A percentile compares a stretch with the other conserved stretches of the same genome.
Evolutionary conservation across 352 stramenopile genomes (phyloP).

Genomic region (Saprolegnia parasitica): DNA sequence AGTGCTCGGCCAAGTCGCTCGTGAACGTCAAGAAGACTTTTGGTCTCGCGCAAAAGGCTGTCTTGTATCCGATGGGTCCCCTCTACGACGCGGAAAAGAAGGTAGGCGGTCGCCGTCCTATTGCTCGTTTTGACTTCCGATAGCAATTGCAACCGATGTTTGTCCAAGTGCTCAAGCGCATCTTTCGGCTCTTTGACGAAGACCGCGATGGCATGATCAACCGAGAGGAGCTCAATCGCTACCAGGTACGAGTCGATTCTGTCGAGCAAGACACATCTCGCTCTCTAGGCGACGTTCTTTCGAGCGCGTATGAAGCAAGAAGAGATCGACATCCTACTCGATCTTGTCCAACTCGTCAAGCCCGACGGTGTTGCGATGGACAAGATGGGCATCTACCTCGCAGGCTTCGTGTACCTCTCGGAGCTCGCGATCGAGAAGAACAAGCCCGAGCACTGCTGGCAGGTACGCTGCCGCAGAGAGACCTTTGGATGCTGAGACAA

Average conservation of each 20-base stretch:
- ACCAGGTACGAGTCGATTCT: constrained; percentile 39
- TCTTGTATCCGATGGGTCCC: constrained; percentile 85
- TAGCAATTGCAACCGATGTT: constrained; percentile 78
- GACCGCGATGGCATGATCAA: constrained; percentile 76
- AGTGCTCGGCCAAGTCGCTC: constrained; percentile 87
- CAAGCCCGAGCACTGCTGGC: constrained; percentile 84
- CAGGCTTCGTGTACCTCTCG: constrained; percentile 82
- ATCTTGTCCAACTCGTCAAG: constrained; percentile 63
- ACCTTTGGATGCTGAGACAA: not conserved
- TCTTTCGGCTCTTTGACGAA: constrained; percentile 81
- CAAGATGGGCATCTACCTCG: constrained; percentile 57
- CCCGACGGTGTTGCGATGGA: constrained; percentile 62
- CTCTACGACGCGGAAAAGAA: constrained; percentile 83
- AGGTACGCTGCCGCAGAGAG: constrained; percentile 34
- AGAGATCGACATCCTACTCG: constrained; percentile 85
- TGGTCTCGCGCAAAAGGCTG: constrained; percentile 82
- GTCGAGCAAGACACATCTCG: not conserved
- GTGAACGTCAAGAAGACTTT: constrained; percentile 85
- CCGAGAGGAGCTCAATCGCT: constrained; percentile 83
- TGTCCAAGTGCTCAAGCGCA: constrained; percentile 79
- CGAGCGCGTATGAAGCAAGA: constrained; percentile 65
- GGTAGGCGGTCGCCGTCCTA: constrained; percentile 33
- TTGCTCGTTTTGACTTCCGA: not conserved
- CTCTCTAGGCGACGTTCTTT: constrained; percentile 65
- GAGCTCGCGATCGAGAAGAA: constrained; percentile 87